Evolutionary conservation across 164 flowering plant genomes (phyloP), one percentile per base, ranked within the genome.

Genomic region (Amborella trichopoda): DNA sequence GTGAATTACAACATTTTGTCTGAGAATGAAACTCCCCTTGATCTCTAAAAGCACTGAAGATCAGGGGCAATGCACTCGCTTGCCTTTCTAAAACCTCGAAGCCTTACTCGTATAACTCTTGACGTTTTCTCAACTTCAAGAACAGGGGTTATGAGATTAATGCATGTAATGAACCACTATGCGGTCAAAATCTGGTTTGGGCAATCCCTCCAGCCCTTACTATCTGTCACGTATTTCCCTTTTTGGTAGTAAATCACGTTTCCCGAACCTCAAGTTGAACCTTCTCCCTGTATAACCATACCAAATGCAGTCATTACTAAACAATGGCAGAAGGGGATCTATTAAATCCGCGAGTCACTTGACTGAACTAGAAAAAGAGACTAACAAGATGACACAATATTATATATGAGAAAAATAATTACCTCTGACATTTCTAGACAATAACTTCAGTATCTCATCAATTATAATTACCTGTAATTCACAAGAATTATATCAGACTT

Each of bases 371-470:
- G 4, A 28, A 40, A 25, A 34, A 19, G 10, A 19, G 20, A 21
- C 11, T n/a, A 9, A 21, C 36, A 52, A 56, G 13, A 2, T 19
- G 26, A 1, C 9, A 18, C 4, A n/a, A 28, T 34, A 0, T 11
- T 28, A 37, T 8, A 37, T 2, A 8, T n/a, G 16, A 21, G 19
- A 21, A 37, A 37, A 5, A 37, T 8, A 2, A 6, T 68, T 80
- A 91, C 96, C 94, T 47, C 49, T 54, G 5, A 78, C 50, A 37
- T 68, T 79, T 74, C 98, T 75, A 23, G 98, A 91, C 64, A 91
- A 75, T 64, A 78, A 84, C 75, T 91, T 91, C 50, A 91, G 70
- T 23, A 83, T 58, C 60, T 91, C 98, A 62, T 91, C 98, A 50
- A 91, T 83, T 37, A 91, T 65, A 34, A 91, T 78, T 28, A 91